phyloP scores from a whole-genome alignment of 345 rosid species.

The Corchorus olitorius region DNA sequence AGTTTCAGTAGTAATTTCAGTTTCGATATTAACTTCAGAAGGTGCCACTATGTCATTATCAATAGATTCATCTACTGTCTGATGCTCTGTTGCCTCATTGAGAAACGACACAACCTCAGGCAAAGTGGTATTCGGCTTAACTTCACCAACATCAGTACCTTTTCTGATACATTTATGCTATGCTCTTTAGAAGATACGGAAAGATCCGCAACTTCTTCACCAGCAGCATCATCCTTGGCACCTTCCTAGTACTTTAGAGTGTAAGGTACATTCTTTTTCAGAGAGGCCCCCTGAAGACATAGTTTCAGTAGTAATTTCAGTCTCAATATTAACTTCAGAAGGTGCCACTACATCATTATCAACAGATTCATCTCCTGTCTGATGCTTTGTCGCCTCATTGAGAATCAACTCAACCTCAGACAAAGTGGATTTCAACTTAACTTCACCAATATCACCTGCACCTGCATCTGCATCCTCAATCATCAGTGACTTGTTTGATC shows the following conservation, averaged over 20 bases:
- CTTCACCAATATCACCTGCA: too few relatives aligned
- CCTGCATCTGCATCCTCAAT: too few relatives aligned
- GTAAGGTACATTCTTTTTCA: neutral
- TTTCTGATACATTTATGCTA: conserved; percentile 15
- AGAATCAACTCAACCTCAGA: too few relatives aligned
- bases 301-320: too few relatives aligned
- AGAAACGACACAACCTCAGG: conserved; percentile 27
- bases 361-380: too few relatives aligned
- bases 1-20: neutral
- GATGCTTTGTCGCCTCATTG: too few relatives aligned
- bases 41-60: conserved; percentile 2
- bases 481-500: neutral
- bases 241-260: conserved; percentile 28
- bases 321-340: too few relatives aligned
- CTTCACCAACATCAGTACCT: conserved; percentile 20
- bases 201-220: conserved; percentile 4
- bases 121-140: conserved; percentile 19
- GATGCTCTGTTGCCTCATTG: conserved; percentile 14
- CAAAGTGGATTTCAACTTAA: too few relatives aligned
- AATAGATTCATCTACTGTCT: neutral
- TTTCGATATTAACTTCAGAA: neutral
- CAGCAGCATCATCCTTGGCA: conserved; percentile 17
- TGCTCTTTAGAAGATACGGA: conserved; percentile 22
- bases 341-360: too few relatives aligned
- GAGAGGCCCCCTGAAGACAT: too few relatives aligned